phyloP scores from a whole-genome alignment of 192 early-diverging fungal species.

The Mortierella hygrophila region DNA sequence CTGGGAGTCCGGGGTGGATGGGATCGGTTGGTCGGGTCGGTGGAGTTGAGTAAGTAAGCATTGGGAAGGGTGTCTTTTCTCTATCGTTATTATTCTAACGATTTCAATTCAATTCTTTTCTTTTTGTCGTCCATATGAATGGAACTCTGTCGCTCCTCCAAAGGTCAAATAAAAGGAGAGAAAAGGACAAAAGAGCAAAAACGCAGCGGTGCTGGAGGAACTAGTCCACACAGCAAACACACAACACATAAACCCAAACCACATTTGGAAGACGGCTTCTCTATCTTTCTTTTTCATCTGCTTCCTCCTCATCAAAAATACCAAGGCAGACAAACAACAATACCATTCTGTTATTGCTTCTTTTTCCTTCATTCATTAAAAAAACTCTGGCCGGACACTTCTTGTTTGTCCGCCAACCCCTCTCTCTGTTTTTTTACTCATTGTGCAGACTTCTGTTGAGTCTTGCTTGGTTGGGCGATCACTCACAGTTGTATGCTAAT shows the following conservation, averaged over 20 bases:
- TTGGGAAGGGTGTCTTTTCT: background rate
- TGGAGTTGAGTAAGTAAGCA: slow-evolving; percentile 3
- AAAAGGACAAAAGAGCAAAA: background rate
- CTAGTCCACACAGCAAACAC: background rate
- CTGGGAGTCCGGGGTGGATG: background rate
- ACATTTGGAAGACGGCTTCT: background rate
- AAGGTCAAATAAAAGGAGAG: background rate
- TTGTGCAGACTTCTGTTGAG: no score
- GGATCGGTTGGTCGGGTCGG: background rate
- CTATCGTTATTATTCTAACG: background rate
- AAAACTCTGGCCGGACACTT: no score
- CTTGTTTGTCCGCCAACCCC: no score
- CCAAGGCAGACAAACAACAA: background rate
- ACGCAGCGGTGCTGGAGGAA: background rate
- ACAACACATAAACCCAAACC: background rate
- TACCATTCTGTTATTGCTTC: background rate
- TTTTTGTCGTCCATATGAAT: background rate
- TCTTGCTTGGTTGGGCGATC: background rate
- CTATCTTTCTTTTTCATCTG: background rate
- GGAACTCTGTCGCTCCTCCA: background rate
- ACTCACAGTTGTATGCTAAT: background rate
- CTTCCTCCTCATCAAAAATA: background rate
- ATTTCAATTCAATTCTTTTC: background rate
- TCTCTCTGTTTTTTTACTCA: no score
- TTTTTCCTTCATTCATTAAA: no score